Conservation (phyloP, 2,329 filamentous ascomycete species). For the Paracamarosporium sp. region DNA sequence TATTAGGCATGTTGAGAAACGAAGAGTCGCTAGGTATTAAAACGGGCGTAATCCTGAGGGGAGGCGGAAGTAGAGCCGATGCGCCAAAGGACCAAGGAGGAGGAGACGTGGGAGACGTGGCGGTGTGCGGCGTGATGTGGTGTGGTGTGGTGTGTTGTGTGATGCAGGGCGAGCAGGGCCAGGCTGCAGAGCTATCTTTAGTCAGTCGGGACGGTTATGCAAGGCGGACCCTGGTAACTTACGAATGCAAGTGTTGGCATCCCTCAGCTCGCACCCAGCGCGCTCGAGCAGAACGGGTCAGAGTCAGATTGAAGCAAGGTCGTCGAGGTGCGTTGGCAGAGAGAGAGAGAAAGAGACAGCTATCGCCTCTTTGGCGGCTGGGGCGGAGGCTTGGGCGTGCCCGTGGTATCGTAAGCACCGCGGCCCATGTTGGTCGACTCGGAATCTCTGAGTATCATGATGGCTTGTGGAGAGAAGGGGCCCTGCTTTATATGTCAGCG, state of each 20-base stretch:
- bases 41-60: constrained; percentile 40
- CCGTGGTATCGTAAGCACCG: constrained; percentile 58
- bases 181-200: constrained; percentile 35
- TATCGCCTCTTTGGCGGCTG: constrained; percentile 50
- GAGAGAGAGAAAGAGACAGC: constrained; percentile 7
- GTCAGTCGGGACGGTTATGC: constrained; percentile 36
- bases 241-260: constrained; percentile 39
- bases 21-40: constrained; percentile 46
- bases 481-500: constrained; percentile 44
- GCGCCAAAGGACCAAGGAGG: constrained; percentile 21
- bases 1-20: constrained; percentile 47
- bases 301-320: constrained; percentile 6
- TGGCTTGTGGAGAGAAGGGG: constrained; percentile 29
- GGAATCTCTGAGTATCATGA: constrained; percentile 53
- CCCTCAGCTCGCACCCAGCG: constrained; percentile 42
- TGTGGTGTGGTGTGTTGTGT: constrained; percentile 17
- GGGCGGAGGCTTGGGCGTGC: constrained; percentile 54
- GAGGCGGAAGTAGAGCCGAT: constrained; percentile 19
- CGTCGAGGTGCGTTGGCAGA: not conserved
- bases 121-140: constrained; percentile 15
- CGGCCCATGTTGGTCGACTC: constrained; percentile 56
- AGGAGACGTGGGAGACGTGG: constrained; percentile 10
- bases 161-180: constrained; percentile 23
- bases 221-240: constrained; percentile 39
- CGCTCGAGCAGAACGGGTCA: too few species aligned